Percentiles rank a stretch among this genome's conserved stretches.
Evolutionary conservation across 2,329 filamentous ascomycete species (phyloP).

Genomic region (Pseudogymnoascus sp.): DNA sequence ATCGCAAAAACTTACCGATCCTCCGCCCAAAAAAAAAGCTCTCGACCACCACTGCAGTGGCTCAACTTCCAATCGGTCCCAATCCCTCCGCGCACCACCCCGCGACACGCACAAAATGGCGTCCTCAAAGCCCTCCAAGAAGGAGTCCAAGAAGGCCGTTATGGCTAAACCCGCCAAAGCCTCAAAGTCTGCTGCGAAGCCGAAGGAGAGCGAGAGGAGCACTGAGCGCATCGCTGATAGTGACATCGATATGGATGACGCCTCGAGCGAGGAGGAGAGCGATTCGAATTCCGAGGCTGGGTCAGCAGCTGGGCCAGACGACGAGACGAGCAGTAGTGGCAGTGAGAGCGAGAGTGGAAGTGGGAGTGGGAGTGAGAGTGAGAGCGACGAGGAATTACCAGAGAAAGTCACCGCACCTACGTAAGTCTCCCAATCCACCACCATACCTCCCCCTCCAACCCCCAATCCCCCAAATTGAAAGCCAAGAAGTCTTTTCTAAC

Average conservation of each 20-base stretch:
- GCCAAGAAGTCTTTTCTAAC: neutral
- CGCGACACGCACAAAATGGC: neutral
- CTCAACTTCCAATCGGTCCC: neutral
- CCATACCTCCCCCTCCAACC: constrained; percentile 7
- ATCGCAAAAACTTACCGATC: constrained; percentile 7
- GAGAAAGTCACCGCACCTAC: neutral
- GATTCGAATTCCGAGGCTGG: constrained; percentile 20
- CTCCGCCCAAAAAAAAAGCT: constrained; percentile 9
- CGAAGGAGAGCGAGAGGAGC: constrained; percentile 24
- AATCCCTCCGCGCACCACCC: neutral
- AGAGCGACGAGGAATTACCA: constrained; percentile 29
- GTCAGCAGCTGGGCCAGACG: constrained; percentile 16
- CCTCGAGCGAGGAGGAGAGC: constrained; percentile 13
- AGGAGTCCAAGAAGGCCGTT: constrained; percentile 17
- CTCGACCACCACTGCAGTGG: neutral
- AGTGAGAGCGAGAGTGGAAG: constrained; percentile 23
- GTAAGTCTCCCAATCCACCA: constrained; percentile 11
- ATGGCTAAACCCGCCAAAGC: constrained; percentile 21
- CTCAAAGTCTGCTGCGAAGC: constrained; percentile 18
- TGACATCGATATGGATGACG: constrained; percentile 19
- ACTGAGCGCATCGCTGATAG: constrained; percentile 24
- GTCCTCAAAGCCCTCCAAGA: constrained; percentile 12
- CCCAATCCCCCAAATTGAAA: constrained; percentile 14
- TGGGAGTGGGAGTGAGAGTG: constrained; percentile 19
- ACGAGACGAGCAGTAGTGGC: constrained; percentile 12